These are phyloP conservation scores for Phylloporus sp. DNA, from an alignment of 768 basidiomycete species.

Conservation along the genomic window DNA sequence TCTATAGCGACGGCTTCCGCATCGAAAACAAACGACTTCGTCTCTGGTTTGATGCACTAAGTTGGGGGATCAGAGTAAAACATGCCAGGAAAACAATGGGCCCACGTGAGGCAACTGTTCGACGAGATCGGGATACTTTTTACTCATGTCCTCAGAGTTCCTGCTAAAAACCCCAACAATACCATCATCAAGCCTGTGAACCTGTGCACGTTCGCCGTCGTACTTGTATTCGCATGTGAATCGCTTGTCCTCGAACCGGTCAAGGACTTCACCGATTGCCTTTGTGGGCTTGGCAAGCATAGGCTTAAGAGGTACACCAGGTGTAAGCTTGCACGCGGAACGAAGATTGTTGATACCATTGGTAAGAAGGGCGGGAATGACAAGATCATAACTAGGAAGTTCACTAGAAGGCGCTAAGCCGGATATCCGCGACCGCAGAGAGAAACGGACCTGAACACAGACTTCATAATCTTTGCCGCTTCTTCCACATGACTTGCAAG, in stretches of 20 bases:
- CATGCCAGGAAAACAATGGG: not conserved
- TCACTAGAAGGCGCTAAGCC: conserved; percentile 50
- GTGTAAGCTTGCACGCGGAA: conserved; percentile 82
- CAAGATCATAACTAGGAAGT: conserved; percentile 86
- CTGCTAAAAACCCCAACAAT: conserved; percentile 89
- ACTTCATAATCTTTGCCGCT: conserved; percentile 72
- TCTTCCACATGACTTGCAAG: conserved; percentile 70
- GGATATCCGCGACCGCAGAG: not conserved
- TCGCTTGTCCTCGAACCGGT: conserved; percentile 89
- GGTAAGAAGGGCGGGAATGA: conserved; percentile 84
- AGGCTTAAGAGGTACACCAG: conserved; percentile 94
- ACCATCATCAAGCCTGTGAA: conserved; percentile 81
- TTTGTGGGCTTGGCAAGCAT: conserved; percentile 99
- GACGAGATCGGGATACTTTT: conserved; percentile 98
- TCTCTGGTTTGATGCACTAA: conserved; percentile 80
- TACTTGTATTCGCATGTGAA: conserved; percentile 99
- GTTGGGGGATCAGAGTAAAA: conserved; percentile 4
- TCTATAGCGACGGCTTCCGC: conserved; percentile 97
- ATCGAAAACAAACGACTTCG: conserved; percentile 90
- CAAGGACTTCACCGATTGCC: conserved; percentile 95
- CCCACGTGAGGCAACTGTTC: conserved; percentile 83
- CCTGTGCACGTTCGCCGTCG: conserved; percentile 96
- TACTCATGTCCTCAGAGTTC: conserved; percentile 99
- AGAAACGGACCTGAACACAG: conserved; percentile 77
- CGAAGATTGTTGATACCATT: conserved; percentile 66